Base-by-base conservation (phyloP, 1,284 basidiomycete species). In the Boletus semigastroideus region DNA sequence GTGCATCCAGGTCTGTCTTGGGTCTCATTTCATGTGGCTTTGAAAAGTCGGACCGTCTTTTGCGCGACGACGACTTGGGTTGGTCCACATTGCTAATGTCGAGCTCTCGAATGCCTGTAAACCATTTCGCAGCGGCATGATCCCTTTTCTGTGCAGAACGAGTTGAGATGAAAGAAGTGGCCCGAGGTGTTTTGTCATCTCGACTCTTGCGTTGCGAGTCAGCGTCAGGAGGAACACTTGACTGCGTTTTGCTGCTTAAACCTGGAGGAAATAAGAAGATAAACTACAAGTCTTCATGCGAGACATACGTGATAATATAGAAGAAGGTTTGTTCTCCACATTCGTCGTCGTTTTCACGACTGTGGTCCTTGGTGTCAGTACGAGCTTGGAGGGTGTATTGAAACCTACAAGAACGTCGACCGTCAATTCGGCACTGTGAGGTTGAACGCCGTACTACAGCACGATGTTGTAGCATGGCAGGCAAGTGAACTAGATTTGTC, bases 281-380 rank as follows among this genome's bases (percentile, higher is more conserved):
- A 39, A 33, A 16, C 12, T 2, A 13, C 10, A 9, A 9, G 4
- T 28, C 40, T 42, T 33, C 30, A 37, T 53, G 58, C 13, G 28
- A 44, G 42, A 49, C 65, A 20, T 62, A 67, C 62, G 62, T 11
- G 65, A 66, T 12, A 64, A 30, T 34, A 67, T 49, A 28, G 51
- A 46, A 22, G 40, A 14, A 4, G 46, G 48, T 37, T 46, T 52
- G 42, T 22, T 16, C 17, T 27, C 38, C 5, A 34, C 39, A 40
- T 16, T 42, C 27, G 40, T 39, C 27, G 20, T 39, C 41, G 50
- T 47, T 33, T 43, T 40, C 30, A 37, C 42, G 22, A 36, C 59
- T 62, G 39, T 17, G 14, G 27, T 43, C 13, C 20, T 17, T n/a
- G 42, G 19, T 30, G 40, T 67, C 28, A 66, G 46, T 27, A 37